Base-by-base conservation (phyloP, 306 rosid species). In the Prunus salicina region DNA sequence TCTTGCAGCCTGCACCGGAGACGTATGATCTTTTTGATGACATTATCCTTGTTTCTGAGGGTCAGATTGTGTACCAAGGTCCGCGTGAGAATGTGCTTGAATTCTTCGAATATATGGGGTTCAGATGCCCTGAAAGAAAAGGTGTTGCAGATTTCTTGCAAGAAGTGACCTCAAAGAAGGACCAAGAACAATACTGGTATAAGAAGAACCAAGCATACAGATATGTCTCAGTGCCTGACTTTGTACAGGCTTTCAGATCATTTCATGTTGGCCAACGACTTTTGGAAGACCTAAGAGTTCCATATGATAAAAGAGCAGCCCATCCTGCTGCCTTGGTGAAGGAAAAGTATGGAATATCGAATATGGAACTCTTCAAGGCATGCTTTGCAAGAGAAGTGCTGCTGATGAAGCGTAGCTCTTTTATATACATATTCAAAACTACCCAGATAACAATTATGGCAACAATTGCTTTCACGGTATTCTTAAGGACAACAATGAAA, bases 121-220 rank as follows among this genome's bases (percentile, higher is more conserved):
- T 81, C 74, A 76, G 41, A 70, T 81, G 84, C 28, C 84, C 84
- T 0, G 81, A 76, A 1, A 81, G 84, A 64, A 81, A 81, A 76
- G 84, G 84, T 8, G 84, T 76, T 55, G 84, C 84, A 41, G 84
- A 81, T 74, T 81, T 81, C 74, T 70, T 81, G 56, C 84, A 81
- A 72, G 84, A 81, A 47, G 94, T 91, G 58, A 89, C 92, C 24
- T 91, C 97, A 62, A 87, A 80, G 78, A 91, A 84, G 80, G 97
- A 91, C 75, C 97, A 91, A 34, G 92, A 87, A 32, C 97, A 91
- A 76, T 91, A 91, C n/a, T 91, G 97, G 97, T 87, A 75, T 67
- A 84, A 79, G 50, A 86, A 78, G 73, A 66, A 78, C 83, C 80
- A 16, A 52, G 81, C 92, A 25, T 91, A 89, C 76, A 43, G 88